Evolutionary conservation across 2,329 filamentous ascomycete genomes (phyloP).

Genomic region (Boeremia lycopersici): DNA sequence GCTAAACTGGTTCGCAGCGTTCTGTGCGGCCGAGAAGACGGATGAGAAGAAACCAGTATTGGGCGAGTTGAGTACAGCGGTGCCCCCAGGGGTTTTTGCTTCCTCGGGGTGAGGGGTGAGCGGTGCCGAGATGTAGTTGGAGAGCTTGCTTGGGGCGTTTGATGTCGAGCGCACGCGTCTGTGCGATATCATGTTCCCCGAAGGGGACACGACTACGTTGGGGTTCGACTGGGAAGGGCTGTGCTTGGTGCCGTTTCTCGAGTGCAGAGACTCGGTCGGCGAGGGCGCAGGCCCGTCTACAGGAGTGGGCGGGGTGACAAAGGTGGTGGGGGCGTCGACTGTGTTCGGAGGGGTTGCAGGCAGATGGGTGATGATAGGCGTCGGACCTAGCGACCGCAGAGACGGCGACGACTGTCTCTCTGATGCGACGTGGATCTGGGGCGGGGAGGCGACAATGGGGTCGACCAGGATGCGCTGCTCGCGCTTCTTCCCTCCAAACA

Average conservation of each 20-base stretch:
- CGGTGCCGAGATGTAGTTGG: constrained; percentile 69
- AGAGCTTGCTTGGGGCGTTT: constrained; percentile 79
- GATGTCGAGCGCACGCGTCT: constrained; percentile 65
- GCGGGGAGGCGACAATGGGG: constrained; percentile 35
- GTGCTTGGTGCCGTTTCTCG: constrained; percentile 34
- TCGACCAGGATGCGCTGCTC: constrained; percentile 40
- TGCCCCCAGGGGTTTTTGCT: constrained; percentile 62
- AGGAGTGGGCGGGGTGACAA: constrained; percentile 69
- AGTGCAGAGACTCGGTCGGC: constrained; percentile 36
- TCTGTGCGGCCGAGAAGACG: constrained; percentile 91
- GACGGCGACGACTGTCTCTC: constrained; percentile 41
- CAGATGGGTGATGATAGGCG: constrained; percentile 47
- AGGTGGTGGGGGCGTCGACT: constrained; percentile 58
- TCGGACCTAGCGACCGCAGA: constrained; percentile 33
- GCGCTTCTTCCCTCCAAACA: constrained; percentile 49
- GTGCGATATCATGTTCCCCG: constrained; percentile 77
- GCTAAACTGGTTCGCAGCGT: constrained; percentile 77
- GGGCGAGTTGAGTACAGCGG: constrained; percentile 53
- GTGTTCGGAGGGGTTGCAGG: constrained; percentile 53
- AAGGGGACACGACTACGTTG: constrained; percentile 65
- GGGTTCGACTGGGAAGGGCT: constrained; percentile 47
- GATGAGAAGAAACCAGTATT: constrained; percentile 81
- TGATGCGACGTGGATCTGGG: constrained; percentile 37
- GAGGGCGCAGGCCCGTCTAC: constrained; percentile 53
- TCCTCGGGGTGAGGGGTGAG: constrained; percentile 80